phyloP scores from a whole-genome alignment of 2,329 filamentous ascomycete genomes.

The Curvularia verruculosa region DNA sequence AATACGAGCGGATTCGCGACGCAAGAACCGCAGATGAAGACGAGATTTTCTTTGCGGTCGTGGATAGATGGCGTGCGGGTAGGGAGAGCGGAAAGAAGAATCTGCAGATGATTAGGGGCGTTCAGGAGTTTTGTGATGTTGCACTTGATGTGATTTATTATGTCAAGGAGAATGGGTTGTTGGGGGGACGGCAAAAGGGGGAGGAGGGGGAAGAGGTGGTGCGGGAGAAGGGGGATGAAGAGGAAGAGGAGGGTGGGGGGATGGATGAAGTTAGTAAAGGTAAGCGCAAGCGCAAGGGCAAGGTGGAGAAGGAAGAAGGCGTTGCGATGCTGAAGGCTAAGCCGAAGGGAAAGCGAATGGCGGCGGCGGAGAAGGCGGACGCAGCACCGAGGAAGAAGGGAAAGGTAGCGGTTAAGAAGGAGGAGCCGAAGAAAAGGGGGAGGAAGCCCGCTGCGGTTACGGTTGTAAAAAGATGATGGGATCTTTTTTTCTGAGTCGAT shows the following conservation, averaged over 20 bases:
- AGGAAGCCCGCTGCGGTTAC: conserved; percentile 1
- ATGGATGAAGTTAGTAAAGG: too few species aligned
- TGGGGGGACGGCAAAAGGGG: conserved; percentile 15
- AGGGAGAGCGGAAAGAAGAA: conserved; percentile 22
- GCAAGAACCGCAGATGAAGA: conserved; percentile 28
- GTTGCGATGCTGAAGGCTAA: conserved; percentile 7
- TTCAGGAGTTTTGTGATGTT: conserved; percentile 44
- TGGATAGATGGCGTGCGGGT: conserved; percentile 43
- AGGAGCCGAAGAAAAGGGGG: background rate
- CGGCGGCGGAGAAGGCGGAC: conserved; percentile 15
- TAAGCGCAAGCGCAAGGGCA: conserved; percentile 10
- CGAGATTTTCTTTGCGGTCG: conserved; percentile 42
- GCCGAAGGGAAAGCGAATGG: conserved; percentile 23
- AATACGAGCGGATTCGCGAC: conserved; percentile 12
- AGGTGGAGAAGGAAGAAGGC: conserved; percentile 12
- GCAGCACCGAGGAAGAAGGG: conserved; percentile 14
- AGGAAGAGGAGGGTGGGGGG: conserved; percentile 34
- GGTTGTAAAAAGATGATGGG: conserved; percentile 5
- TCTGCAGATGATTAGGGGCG: conserved; percentile 30
- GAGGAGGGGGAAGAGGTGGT: conserved; percentile 16
- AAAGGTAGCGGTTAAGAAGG: background rate
- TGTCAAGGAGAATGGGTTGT: conserved; percentile 37
- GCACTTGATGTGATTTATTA: conserved; percentile 40
- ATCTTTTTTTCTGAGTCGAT: background rate
- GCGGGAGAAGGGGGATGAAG: conserved; percentile 6